phyloP scores from a whole-genome alignment of 331 rosid species.

The Acacia pycnantha region DNA sequence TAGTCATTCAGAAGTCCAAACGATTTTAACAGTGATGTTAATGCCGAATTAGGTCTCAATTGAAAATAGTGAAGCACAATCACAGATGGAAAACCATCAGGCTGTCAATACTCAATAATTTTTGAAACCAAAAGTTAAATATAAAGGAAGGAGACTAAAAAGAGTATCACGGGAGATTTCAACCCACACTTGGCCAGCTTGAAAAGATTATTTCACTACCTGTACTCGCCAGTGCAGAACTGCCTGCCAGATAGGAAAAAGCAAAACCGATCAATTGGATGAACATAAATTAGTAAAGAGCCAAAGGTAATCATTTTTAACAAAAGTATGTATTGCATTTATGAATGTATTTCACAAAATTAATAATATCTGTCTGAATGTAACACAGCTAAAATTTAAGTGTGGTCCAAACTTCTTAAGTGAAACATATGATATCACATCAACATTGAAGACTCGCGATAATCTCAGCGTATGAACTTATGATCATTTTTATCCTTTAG shows the following conservation, averaged over 20 bases:
- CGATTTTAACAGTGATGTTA: background rate
- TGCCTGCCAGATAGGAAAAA: slow-evolving; percentile 59
- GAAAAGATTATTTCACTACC: slow-evolving; percentile 44
- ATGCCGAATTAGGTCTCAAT: background rate
- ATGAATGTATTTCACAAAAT: background rate
- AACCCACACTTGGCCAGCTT: background rate
- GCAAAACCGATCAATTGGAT: slow-evolving; percentile 10
- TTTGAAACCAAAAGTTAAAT: background rate
- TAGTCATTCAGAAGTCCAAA: background rate
- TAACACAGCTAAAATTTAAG: slow-evolving; percentile 11
- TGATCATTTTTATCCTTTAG: background rate
- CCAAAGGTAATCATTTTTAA: background rate
- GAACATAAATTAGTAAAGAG: background rate
- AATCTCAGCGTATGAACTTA: background rate
- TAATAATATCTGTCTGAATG: background rate
- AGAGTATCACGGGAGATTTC: background rate
- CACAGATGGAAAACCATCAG: slow-evolving; percentile 14
- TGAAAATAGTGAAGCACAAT: background rate
- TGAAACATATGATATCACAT: background rate
- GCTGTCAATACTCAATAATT: background rate
- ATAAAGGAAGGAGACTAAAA: background rate
- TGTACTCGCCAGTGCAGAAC: slow-evolving; percentile 95
- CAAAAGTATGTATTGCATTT: slow-evolving; percentile 8
- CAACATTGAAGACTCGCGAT: background rate
- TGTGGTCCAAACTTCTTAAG: background rate